These are phyloP conservation scores for Eremochloa ophiuroides DNA, from an alignment of 176 grass and related monocot species.

Conservation along the genomic window DNA sequence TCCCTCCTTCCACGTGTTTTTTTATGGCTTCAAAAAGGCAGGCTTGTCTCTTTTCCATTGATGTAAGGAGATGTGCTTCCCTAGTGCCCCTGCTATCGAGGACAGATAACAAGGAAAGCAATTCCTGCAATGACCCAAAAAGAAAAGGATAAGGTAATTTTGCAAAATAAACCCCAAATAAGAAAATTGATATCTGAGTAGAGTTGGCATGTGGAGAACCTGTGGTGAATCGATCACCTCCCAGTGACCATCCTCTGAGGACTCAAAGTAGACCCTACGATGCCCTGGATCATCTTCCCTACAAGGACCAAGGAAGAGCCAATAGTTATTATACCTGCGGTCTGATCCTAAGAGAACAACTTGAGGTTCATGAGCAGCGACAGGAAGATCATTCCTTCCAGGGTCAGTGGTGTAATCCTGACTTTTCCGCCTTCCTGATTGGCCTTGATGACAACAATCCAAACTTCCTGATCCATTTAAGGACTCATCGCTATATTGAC, in stretches of 20 bases:
- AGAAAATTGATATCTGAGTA: background rate
- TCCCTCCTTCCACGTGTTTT: slow-evolving; percentile 42
- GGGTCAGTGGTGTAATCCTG: slow-evolving; percentile 9
- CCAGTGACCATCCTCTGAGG: slow-evolving; percentile 93
- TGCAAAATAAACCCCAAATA: background rate
- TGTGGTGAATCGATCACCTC: slow-evolving; percentile 88
- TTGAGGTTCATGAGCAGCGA: slow-evolving; percentile 53
- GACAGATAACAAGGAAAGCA: slow-evolving; percentile 63
- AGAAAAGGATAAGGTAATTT: slow-evolving; percentile 5
- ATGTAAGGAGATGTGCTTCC: slow-evolving; percentile 81
- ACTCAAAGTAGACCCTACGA: slow-evolving; percentile 87
- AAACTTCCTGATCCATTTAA: slow-evolving; percentile 40
- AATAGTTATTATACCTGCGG: slow-evolving; percentile 91
- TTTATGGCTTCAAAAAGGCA: slow-evolving; percentile 81
- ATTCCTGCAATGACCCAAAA: slow-evolving; percentile 53
- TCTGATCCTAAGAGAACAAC: slow-evolving; percentile 80
- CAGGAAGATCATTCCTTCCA: slow-evolving; percentile 31
- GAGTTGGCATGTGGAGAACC: slow-evolving; percentile 46
- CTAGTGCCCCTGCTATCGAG: slow-evolving; percentile 79
- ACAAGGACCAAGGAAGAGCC: slow-evolving; percentile 93
- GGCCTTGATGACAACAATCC: slow-evolving; percentile 30
- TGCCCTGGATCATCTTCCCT: slow-evolving; percentile 80
- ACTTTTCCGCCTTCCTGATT: slow-evolving; percentile 20
- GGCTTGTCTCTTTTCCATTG: slow-evolving; percentile 71
- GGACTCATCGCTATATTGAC: slow-evolving; percentile 24